Conservation (phyloP, 78 protist genomes). For the Dictyostelium brefeldianum region DNA sequence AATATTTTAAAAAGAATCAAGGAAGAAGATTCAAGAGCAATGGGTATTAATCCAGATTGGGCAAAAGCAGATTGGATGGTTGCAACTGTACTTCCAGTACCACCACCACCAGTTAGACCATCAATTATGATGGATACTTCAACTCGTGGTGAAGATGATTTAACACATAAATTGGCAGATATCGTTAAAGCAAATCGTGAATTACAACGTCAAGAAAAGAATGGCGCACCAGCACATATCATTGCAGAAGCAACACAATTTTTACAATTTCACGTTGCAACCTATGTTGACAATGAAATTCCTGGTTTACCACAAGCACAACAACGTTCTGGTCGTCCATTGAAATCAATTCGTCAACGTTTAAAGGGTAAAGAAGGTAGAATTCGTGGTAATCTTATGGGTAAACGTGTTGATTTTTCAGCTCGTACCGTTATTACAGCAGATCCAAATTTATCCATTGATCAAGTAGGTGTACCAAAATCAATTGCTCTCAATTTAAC, state of each 20-base stretch:
- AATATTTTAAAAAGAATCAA: conserved; percentile 87
- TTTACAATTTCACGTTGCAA: conserved; percentile 96
- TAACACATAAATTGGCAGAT: conserved; percentile 93
- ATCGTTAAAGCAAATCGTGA: conserved; percentile 91
- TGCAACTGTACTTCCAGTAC: conserved; percentile 96
- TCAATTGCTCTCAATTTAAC: conserved; percentile 98
- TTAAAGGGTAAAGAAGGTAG: conserved; percentile 99
- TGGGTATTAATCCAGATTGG: conserved; percentile 94
- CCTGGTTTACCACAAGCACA: conserved; percentile 91
- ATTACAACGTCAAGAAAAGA: conserved; percentile 70
- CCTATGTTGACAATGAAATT: conserved; percentile 95
- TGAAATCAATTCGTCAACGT: conserved; percentile 98
- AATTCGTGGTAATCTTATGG: conserved; percentile 99
- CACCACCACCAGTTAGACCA: conserved; percentile 99
- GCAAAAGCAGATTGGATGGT: conserved; percentile 98
- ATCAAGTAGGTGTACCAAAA: conserved; percentile 99
- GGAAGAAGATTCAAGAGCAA: conserved; percentile 82
- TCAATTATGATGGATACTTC: conserved; percentile 89
- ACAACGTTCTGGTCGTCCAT: conserved; percentile 95
- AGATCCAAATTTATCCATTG: conserved; percentile 97
- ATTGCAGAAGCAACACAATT: conserved; percentile 70
- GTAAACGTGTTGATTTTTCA: conserved; percentile 99
- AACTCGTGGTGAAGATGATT: conserved; percentile 82
- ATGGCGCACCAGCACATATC: conserved; percentile 86
- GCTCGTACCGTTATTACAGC: conserved; percentile 99